These are phyloP conservation scores for Calonectria pteridis DNA, from an alignment of 2,329 filamentous ascomycete genomes.

Conservation along the genomic window DNA sequence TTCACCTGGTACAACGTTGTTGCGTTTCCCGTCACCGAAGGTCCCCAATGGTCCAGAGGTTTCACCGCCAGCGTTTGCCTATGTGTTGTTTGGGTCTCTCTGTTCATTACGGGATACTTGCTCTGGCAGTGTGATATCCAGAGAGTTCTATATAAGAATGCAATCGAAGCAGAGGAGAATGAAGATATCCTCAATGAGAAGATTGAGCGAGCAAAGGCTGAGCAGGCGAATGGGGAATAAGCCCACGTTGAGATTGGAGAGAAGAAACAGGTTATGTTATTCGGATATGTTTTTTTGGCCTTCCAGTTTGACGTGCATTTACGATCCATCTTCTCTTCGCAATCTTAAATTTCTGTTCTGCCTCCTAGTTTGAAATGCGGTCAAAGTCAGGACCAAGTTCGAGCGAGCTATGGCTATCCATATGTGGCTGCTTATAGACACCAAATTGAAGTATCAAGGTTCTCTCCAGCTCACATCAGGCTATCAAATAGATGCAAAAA, in stretches of 20 bases:
- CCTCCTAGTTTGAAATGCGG: background rate
- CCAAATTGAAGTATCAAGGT: no score
- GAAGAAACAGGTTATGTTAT: background rate
- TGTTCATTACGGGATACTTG: constrained; percentile 49
- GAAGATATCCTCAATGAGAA: constrained; percentile 40
- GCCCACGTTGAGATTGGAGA: background rate
- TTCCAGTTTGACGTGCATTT: background rate
- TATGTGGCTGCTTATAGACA: no score
- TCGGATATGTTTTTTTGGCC: background rate
- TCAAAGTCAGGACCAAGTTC: background rate
- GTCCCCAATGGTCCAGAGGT: constrained; percentile 38
- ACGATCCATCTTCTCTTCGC: background rate
- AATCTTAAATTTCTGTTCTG: background rate
- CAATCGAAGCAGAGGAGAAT: constrained; percentile 40
- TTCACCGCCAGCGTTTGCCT: constrained; percentile 40
- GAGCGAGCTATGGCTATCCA: no score
- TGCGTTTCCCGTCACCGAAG: constrained; percentile 37
- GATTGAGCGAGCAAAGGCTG: background rate
- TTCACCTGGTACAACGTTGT: constrained; percentile 42
- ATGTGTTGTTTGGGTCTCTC: constrained; percentile 43
- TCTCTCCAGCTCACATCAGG: background rate
- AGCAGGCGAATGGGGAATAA: background rate
- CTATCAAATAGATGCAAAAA: background rate
- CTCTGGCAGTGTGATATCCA: constrained; percentile 48
- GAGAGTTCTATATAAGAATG: constrained; percentile 34